Conservation (phyloP, 768 basidiomycete genomes). For the Naganishia vishniacii region DNA sequence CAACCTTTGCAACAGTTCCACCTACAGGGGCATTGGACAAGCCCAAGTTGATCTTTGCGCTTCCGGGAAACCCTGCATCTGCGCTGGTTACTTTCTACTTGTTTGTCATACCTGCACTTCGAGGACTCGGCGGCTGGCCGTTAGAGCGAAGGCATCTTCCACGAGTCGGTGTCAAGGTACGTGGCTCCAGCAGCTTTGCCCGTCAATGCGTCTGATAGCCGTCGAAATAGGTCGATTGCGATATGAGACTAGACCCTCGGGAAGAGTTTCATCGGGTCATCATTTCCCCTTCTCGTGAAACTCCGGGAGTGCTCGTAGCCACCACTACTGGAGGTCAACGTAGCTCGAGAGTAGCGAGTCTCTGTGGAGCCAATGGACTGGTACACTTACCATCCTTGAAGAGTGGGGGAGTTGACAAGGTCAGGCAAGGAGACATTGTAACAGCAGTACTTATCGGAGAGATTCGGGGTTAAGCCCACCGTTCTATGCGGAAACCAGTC, state of each 20-base stretch:
- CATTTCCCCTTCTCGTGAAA: conserved; percentile 50
- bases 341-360: conserved; percentile 71
- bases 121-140: conserved; percentile 66
- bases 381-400: conserved; percentile 59
- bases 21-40: conserved; percentile 35
- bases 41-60: conserved; percentile 67
- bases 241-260: conserved; percentile 65
- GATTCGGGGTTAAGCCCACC: conserved; percentile 33
- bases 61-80: conserved; percentile 83
- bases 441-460: conserved; percentile 68
- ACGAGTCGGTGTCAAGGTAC: conserved; percentile 60
- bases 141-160: conserved; percentile 57
- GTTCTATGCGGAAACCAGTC: too few relatives aligned
- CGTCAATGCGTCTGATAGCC: conserved; percentile 38
- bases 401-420: conserved; percentile 42
- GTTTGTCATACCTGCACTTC: conserved; percentile 74
- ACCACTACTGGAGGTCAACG: conserved; percentile 80
- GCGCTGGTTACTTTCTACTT: conserved; percentile 80
- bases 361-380: conserved; percentile 74
- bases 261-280: conserved; percentile 78
- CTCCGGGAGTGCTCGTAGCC: conserved; percentile 56
- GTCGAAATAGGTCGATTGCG: conserved; percentile 28
- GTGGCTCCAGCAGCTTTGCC: neutral
- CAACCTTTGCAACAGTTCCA: conserved; percentile 78
- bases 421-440: conserved; percentile 58